Evolutionary conservation across 208 protist species (phyloP).

Genomic region (Naegleria gruberi): DNA sequence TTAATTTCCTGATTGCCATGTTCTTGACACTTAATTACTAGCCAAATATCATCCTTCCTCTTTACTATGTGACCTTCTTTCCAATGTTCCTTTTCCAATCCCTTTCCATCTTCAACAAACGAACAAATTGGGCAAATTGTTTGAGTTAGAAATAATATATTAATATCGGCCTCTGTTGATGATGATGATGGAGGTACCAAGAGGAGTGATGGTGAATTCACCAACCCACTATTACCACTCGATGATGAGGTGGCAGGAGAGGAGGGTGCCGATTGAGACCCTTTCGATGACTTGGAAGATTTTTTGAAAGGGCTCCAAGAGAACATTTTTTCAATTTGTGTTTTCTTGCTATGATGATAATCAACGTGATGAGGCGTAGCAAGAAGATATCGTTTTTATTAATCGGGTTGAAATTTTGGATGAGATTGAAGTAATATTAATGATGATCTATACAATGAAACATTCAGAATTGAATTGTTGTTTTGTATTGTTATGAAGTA

Average conservation of each 20-base stretch:
- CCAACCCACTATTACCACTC: too few species aligned
- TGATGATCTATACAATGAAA: too few species aligned
- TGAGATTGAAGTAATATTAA: too few species aligned
- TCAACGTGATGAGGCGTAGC: too few species aligned
- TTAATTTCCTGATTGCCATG: not conserved
- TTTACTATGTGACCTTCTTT: not conserved
- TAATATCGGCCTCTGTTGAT: not conserved
- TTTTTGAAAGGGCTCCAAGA: not conserved
- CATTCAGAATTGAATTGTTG: too few species aligned
- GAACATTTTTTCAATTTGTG: not conserved
- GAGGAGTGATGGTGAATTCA: too few species aligned
- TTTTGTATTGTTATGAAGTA: too few species aligned
- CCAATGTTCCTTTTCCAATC: not conserved
- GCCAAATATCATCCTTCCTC: not conserved
- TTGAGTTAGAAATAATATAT: not conserved
- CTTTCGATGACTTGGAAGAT: not conserved
- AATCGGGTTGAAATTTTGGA: too few species aligned
- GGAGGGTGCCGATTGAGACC: not conserved
- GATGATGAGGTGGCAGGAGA: not conserved
- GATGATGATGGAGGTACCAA: not conserved
- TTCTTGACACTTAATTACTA: not conserved
- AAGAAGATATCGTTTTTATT: too few species aligned
- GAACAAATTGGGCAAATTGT: constrained; percentile 8
- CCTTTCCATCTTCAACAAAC: not conserved
- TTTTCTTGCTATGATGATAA: too few species aligned